These are phyloP conservation scores for Comarum palustre DNA, from an alignment of 306 rosid genomes.

Conservation along the genomic window DNA sequence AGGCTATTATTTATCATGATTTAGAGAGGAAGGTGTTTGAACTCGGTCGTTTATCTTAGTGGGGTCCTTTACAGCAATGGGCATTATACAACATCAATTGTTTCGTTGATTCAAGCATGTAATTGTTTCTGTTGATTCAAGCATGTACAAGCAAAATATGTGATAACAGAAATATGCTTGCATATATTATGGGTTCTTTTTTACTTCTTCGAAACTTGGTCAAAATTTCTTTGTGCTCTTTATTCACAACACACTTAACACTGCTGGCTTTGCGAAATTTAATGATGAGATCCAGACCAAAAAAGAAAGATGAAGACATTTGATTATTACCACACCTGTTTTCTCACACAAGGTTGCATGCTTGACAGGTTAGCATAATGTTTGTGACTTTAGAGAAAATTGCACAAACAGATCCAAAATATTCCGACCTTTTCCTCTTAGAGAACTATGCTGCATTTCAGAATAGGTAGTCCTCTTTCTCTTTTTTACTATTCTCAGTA, in stretches of 20 bases:
- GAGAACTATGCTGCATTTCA: slow-evolving; percentile 99
- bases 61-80: not conserved
- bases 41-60: not conserved
- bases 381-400: slow-evolving; percentile 90
- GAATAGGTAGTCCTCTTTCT: slow-evolving; percentile 61
- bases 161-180: not conserved
- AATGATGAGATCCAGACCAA: slow-evolving; percentile 5
- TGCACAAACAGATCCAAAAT: slow-evolving; percentile 80
- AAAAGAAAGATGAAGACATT: not conserved
- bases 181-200: not conserved
- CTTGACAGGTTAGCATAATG: slow-evolving; percentile 87
- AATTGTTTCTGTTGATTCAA: not conserved
- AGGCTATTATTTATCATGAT: not conserved
- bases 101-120: slow-evolving; percentile 3
- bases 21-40: not conserved
- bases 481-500: not conserved
- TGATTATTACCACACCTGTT: not conserved
- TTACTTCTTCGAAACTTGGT: not conserved
- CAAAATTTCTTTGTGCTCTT: not conserved
- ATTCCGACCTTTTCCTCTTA: slow-evolving; percentile 79
- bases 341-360: slow-evolving; percentile 19
- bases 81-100: not conserved
- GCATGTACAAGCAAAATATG: not conserved
- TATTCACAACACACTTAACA: not conserved
- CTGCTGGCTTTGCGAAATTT: not conserved